Percentiles rank a stretch among this genome's conserved stretches.
These are phyloP conservation scores for Hygrocybe coccinea DNA, from an alignment of 768 basidiomycete species.

Conservation along the genomic window DNA sequence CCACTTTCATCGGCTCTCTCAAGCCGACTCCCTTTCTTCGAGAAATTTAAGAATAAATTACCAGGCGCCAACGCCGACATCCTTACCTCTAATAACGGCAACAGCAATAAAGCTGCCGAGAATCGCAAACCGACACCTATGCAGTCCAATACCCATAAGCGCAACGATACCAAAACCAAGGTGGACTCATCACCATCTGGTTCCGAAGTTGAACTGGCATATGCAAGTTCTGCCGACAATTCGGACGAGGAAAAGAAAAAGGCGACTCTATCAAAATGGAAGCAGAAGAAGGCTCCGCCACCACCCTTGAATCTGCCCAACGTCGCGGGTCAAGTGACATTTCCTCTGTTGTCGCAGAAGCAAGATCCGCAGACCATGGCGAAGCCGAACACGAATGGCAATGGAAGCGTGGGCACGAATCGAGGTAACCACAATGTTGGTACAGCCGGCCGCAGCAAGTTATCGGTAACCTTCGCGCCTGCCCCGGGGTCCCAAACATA, in stretches of 20 bases:
- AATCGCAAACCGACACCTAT: too few relatives aligned
- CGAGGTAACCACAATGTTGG: too few relatives aligned
- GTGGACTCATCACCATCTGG: constrained; percentile 30
- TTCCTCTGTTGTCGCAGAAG: constrained; percentile 12
- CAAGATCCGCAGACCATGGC: background rate
- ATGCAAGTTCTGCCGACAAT: constrained; percentile 42
- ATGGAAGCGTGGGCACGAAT: too few relatives aligned
- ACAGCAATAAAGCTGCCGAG: background rate
- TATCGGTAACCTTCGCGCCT: background rate
- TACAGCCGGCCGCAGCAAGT: too few relatives aligned
- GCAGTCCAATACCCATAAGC: constrained; percentile 1
- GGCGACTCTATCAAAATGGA: constrained; percentile 10
- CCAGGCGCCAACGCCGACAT: constrained; percentile 23
- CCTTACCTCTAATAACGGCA: constrained; percentile 4
- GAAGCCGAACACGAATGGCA: too few relatives aligned
- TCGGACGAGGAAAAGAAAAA: constrained; percentile 25
- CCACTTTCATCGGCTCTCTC: constrained; percentile 25
- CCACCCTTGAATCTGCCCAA: constrained; percentile 17
- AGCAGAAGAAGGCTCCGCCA: constrained; percentile 21
- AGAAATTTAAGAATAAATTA: constrained; percentile 44
- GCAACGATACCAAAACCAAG: background rate
- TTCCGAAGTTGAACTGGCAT: constrained; percentile 48
- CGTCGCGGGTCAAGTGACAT: constrained; percentile 2
- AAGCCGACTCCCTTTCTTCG: constrained; percentile 51
- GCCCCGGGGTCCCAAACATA: background rate